Base-by-base conservation (phyloP, 1,284 basidiomycete genomes). In the Puccinia hordei region DNA sequence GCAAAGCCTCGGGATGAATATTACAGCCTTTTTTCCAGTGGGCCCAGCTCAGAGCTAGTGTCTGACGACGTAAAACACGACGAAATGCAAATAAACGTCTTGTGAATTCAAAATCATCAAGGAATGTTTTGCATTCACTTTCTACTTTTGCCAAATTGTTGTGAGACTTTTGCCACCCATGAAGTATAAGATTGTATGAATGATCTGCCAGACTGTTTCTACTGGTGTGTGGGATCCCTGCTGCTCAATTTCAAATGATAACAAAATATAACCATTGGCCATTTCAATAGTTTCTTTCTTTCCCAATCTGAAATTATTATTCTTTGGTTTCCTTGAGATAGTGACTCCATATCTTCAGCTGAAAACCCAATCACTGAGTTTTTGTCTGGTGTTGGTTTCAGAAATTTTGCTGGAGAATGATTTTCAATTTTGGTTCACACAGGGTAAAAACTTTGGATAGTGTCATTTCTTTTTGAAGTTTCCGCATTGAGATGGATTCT, bases 201-300 rank as follows among this genome's bases (percentile, higher is more conserved):
- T 63, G 19, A 19, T 63, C 22, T 6, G 3, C 19, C 61, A 63
- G 19, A 19, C 22, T 5, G 19, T 6, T 22, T 63, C 61, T 41
- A 63, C 10, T 38, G 61, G 61, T 10, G 35, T 35, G 33, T 63
- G 61, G 17, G n/a, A 38, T 63, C n/a, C 61, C 61, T 63, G 19
- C 41, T n/a, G 10, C 8, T 38, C 19, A 63, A 63, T 38, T 38
- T 63, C 61, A 63, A 63, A 38, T 63, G 61, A 63, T 63, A n/a
- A n/a, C 35, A 38, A 38, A 63, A 63, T 8, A 63, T 5, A 38
- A 63, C 0, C 35, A 63, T 63, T 63, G 61, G 61, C 61, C 61
- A 63, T 38, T 63, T 63, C 0, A 12, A 33, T 17, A 63, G 61
- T 12, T 63, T n/a, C 35, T 2, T 10, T 38, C 33, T 38, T 63